phyloP scores from a whole-genome alignment of 2,329 filamentous ascomycete species.

The Fusarium sp. region DNA sequence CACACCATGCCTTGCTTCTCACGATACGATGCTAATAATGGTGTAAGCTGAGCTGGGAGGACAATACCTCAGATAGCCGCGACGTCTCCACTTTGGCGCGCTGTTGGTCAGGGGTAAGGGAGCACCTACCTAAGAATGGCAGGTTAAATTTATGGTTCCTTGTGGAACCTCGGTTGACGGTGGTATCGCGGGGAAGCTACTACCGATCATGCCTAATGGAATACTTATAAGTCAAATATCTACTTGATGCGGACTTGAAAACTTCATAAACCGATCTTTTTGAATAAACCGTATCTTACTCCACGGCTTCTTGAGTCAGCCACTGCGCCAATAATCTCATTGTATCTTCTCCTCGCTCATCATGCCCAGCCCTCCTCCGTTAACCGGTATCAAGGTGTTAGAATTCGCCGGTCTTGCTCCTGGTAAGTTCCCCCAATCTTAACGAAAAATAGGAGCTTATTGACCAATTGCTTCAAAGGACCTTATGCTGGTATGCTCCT shows the following conservation, averaged over 20 bases:
- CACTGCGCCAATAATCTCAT: background rate
- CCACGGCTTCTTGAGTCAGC: background rate
- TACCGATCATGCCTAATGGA: background rate
- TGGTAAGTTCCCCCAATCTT: constrained; percentile 53
- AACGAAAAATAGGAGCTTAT: too few relatives aligned
- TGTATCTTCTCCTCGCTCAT: constrained; percentile 32
- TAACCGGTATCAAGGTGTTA: constrained; percentile 66
- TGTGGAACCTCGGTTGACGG: constrained; percentile 38
- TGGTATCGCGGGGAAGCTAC: constrained; percentile 30
- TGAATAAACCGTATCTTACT: background rate
- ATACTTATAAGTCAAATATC: background rate
- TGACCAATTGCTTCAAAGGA: constrained; percentile 58
- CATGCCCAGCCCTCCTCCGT: constrained; percentile 49
- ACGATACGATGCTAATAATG: background rate
- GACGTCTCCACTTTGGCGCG: constrained; percentile 1
- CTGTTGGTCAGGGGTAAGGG: background rate
- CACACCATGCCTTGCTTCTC: background rate
- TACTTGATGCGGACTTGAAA: background rate
- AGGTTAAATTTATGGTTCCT: background rate
- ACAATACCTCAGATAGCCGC: background rate
- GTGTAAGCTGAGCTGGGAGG: background rate
- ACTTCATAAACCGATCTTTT: background rate
- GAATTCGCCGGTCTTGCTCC: constrained; percentile 73
- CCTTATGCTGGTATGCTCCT: constrained; percentile 91
- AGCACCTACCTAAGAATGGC: background rate